These are phyloP conservation scores for Zanthoxylum bungeanum DNA, from an alignment of 345 rosid genomes.

Conservation along the genomic window DNA sequence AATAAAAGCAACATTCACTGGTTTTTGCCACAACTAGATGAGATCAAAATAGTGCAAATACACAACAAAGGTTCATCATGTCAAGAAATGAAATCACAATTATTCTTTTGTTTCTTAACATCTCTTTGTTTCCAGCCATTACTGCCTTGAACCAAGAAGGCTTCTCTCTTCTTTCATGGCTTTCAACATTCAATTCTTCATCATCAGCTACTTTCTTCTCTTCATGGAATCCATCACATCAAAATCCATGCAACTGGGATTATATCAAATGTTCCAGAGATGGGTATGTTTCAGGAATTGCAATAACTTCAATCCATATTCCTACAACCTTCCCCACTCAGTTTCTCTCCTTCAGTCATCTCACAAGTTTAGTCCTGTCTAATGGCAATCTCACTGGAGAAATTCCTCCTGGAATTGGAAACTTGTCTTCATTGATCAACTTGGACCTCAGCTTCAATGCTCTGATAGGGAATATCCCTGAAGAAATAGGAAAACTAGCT, in stretches of 20 bases:
- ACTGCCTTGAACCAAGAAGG: slow-evolving; percentile 69
- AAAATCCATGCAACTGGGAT: slow-evolving; percentile 62
- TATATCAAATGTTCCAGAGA: slow-evolving; percentile 42
- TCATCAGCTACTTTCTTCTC: slow-evolving; percentile 50
- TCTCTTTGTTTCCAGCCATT: slow-evolving; percentile 40
- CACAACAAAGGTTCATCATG: slow-evolving; percentile 32
- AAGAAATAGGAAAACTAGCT: slow-evolving; percentile 43
- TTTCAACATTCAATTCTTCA: slow-evolving; percentile 52
- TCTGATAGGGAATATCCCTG: slow-evolving; percentile 48
- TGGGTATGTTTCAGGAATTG: slow-evolving; percentile 44
- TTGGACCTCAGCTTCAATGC: slow-evolving; percentile 65
- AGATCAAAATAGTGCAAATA: slow-evolving; percentile 39
- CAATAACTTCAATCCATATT: slow-evolving; percentile 35
- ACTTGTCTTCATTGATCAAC: slow-evolving; percentile 43
- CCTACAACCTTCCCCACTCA: slow-evolving; percentile 49
- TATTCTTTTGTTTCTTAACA: slow-evolving; percentile 42
- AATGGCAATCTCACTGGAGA: slow-evolving; percentile 53
- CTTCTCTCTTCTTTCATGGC: slow-evolving; percentile 67
- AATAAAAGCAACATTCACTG: slow-evolving; percentile 17
- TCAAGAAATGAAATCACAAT: slow-evolving; percentile 43
- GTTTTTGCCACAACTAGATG: slow-evolving; percentile 17
- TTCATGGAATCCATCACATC: slow-evolving; percentile 58
- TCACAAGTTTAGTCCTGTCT: slow-evolving; percentile 45
- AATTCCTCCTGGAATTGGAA: slow-evolving; percentile 48
- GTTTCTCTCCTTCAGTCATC: slow-evolving; percentile 40